Percentiles rank a stretch among this genome's conserved stretches.
phyloP scores from a whole-genome alignment of 148 eudicot genomes.

The Bassia scoparia region DNA sequence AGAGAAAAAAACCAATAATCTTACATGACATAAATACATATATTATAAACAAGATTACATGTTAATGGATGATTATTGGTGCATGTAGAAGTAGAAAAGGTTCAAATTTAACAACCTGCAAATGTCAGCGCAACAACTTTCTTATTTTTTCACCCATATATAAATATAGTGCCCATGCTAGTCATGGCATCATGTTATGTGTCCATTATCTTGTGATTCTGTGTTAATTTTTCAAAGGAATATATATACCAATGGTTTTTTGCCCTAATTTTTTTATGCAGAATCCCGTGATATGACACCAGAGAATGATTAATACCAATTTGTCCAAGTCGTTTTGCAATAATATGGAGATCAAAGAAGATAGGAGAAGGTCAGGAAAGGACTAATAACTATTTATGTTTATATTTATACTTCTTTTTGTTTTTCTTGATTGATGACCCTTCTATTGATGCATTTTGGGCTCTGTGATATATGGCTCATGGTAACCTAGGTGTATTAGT shows the following conservation, averaged over 20 bases:
- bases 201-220: not conserved
- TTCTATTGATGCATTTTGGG: no score
- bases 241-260: no score
- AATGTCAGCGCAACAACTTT: not conserved
- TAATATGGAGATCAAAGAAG: slow-evolving; percentile 79
- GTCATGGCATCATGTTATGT: not conserved
- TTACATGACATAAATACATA: no score
- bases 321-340: slow-evolving; percentile 67
- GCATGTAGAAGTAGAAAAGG: slow-evolving; percentile 5
- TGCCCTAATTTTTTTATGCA: slow-evolving; percentile 25
- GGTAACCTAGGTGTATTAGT: no score
- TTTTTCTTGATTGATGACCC: no score
- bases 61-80: not conserved
- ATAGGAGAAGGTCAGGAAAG: slow-evolving; percentile 29
- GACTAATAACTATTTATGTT: not conserved
- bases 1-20: not conserved
- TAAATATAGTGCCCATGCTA: no score
- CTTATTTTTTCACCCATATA: no score
- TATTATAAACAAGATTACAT: not conserved
- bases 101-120: slow-evolving; percentile 14
- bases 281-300: slow-evolving; percentile 42
- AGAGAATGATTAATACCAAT: slow-evolving; percentile 66
- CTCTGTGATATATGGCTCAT: no score
- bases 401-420: not conserved
- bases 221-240: not conserved